These are phyloP conservation scores for Bothriochloa decipiens DNA, from an alignment of 176 grass and related monocot species.

Conservation along the genomic window DNA sequence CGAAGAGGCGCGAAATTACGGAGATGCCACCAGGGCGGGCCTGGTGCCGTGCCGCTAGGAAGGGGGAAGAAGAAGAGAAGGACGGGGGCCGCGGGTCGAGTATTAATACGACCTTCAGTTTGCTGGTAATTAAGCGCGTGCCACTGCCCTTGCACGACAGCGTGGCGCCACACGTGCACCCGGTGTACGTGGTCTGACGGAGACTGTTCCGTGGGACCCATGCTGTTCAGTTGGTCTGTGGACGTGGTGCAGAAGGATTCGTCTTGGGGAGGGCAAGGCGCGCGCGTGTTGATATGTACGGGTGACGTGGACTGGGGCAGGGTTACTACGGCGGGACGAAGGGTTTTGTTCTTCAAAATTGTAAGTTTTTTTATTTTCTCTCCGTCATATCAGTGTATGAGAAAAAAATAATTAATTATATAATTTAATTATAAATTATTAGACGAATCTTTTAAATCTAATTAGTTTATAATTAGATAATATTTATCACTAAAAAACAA, in stretches of 20 bases:
- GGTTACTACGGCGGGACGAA: slow-evolving; percentile 35
- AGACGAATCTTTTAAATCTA: too few species aligned
- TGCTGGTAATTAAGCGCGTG: slow-evolving; percentile 56
- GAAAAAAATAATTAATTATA: too few species aligned
- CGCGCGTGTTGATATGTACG: slow-evolving; percentile 25
- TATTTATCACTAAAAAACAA: too few species aligned
- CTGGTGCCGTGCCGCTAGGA: slow-evolving; percentile 39
- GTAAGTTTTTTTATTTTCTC: too few species aligned
- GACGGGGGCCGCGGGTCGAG: slow-evolving; percentile 22
- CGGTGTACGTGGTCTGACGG: background rate
- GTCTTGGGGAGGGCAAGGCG: background rate
- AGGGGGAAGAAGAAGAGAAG: slow-evolving; percentile 5
- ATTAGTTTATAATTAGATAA: too few species aligned
- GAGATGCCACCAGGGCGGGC: slow-evolving; percentile 52
- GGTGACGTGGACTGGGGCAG: slow-evolving; percentile 49
- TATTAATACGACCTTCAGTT: slow-evolving; percentile 26
- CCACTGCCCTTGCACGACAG: slow-evolving; percentile 53
- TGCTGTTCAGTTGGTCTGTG: too few species aligned
- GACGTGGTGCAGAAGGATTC: background rate
- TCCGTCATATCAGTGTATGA: too few species aligned
- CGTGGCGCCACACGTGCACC: slow-evolving; percentile 37
- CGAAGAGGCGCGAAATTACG: slow-evolving; percentile 55
- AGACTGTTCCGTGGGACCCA: background rate
- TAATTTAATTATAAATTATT: too few species aligned
- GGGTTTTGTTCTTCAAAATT: too few species aligned